Base-by-base conservation (phyloP, 106 monocot species). In the Narthecium ossifragum region DNA sequence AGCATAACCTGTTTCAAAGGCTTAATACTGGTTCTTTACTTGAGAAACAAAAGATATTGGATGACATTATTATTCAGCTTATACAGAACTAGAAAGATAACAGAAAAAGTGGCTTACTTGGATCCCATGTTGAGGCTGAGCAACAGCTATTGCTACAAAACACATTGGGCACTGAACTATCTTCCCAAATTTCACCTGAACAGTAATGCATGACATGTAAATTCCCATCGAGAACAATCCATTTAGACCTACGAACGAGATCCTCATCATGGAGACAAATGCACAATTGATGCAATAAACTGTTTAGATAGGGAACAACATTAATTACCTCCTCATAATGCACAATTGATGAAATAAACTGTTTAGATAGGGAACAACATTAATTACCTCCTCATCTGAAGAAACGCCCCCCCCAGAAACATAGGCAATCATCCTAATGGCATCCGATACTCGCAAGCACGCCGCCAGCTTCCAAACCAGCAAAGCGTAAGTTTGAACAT, bases 51-150 rank as follows among this genome's bases (percentile, higher is more conserved):
- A n/a, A n/a, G n/a, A n/a, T n/a, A n/a, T n/a, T n/a, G n/a, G n/a
- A n/a, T n/a, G n/a, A n/a, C n/a, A n/a, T n/a, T n/a, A n/a, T n/a
- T n/a, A n/a, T n/a, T n/a, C n/a, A n/a, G n/a, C n/a, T n/a, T n/a
- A n/a, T n/a, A n/a, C n/a, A n/a, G n/a, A n/a, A n/a, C n/a, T n/a
- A n/a, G n/a, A n/a, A n/a, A n/a, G n/a, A n/a, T n/a, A n/a, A n/a
- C n/a, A n/a, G n/a, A n/a, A n/a, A n/a, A n/a, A n/a, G n/a, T n/a
- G n/a, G n/a, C n/a, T n/a, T n/a, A 92, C 92, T 56, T 92, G 87
- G 75, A 66, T 70, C 32, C 92, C 92, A 60, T 92, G 54, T 64
- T 84, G 84, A 75, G 92, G 87, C 61, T 92, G 92, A 57, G 75
- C 84, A 61, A 92, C 92, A 66, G 92, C 92, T 62, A 92, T 76